Evolutionary conservation across 148 eudicot species (phyloP).

Genomic region (Tetragonia tetragonoides): DNA sequence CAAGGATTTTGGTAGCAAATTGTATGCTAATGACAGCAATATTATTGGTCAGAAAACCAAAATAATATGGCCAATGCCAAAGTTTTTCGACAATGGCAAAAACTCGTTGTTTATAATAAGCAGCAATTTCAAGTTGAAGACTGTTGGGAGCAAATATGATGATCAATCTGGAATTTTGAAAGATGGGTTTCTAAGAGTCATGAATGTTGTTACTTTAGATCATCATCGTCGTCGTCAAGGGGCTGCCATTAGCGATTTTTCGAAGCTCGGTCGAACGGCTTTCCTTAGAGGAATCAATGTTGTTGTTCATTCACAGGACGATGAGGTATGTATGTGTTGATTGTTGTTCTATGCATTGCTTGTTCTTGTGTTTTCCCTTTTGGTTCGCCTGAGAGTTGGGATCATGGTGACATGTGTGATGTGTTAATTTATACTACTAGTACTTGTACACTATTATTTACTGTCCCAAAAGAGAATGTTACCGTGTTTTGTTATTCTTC

Average conservation of each 20-base stretch:
- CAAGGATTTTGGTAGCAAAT: neutral
- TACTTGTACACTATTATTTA: no score
- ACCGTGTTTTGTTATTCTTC: no score
- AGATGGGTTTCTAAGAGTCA: constrained; percentile 56
- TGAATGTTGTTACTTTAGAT: constrained; percentile 39
- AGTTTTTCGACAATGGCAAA: constrained; percentile 45
- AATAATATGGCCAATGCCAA: constrained; percentile 95
- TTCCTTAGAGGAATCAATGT: constrained; percentile 67
- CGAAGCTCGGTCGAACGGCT: constrained; percentile 32
- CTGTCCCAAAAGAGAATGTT: no score
- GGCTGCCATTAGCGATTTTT: constrained; percentile 34
- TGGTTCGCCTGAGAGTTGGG: neutral
- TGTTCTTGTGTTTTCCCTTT: neutral
- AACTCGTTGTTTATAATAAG: constrained; percentile 34
- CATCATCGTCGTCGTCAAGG: constrained; percentile 24
- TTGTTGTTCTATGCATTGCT: no score
- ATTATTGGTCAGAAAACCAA: neutral
- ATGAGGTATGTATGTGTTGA: constrained; percentile 51
- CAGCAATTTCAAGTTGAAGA: constrained; percentile 50
- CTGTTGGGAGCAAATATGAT: constrained; percentile 53
- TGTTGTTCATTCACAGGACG: constrained; percentile 48
- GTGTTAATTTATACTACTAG: no score
- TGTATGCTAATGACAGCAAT: neutral
- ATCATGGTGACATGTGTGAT: no score
- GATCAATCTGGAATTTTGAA: constrained; percentile 59